Evolutionary conservation across 2,329 filamentous ascomycete species (phyloP).

Genomic region (Hymenoscyphus fraxineus): DNA sequence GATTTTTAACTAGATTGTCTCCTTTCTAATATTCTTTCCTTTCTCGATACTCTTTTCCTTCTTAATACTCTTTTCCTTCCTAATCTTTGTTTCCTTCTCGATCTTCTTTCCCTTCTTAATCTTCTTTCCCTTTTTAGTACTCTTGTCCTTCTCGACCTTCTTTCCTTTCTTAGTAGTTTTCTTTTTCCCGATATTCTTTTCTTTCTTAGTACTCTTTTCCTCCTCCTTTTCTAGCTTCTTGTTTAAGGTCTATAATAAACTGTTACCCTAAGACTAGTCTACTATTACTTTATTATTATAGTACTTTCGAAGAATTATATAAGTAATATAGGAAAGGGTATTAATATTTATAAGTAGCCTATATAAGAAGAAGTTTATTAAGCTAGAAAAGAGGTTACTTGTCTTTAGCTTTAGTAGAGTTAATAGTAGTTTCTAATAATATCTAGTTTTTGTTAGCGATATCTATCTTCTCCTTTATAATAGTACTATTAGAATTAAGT

Average conservation of each 20-base stretch:
- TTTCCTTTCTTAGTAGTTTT: too few relatives aligned
- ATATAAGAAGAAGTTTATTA: background rate
- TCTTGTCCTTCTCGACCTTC: too few relatives aligned
- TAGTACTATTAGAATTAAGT: background rate
- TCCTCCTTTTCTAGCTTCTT: background rate
- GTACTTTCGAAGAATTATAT: background rate
- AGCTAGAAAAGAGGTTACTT: too few relatives aligned
- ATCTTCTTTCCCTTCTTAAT: too few relatives aligned
- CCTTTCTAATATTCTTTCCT: too few relatives aligned
- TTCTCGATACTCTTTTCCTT: too few relatives aligned
- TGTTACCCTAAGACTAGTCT: background rate
- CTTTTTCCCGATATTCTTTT: too few relatives aligned
- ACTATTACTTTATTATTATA: background rate
- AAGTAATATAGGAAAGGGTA: background rate
- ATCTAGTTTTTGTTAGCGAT: background rate
- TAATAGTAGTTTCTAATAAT: background rate
- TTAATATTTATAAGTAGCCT: background rate
- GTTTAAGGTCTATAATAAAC: background rate
- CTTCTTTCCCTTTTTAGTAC: background rate
- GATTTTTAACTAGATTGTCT: too few relatives aligned
- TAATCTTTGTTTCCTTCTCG: too few relatives aligned
- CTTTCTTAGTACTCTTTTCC: too few relatives aligned
- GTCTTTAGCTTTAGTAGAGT: background rate
- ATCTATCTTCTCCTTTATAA: background rate
- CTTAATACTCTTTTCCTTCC: too few relatives aligned